Base-by-base conservation (phyloP, 2,329 filamentous ascomycete genomes). In the Nigrograna mackinnonii region DNA sequence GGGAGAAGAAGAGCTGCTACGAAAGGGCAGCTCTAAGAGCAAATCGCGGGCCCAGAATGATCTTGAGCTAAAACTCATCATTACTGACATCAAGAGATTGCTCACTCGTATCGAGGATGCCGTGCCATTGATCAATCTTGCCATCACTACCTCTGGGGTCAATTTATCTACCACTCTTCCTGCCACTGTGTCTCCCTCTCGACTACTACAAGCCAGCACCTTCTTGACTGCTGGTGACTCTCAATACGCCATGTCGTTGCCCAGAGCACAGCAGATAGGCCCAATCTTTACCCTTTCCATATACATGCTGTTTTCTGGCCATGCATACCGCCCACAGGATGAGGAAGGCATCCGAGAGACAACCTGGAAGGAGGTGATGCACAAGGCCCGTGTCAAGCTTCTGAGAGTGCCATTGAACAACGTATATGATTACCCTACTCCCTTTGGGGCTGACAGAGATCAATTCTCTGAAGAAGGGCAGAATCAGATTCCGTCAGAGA, bases 311-410 rank as follows among this genome's bases (percentile, higher is more conserved):
- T 99, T 97, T 58, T 78, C 85, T 2, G 87, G 90, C 2, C 91
- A 97, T 66, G 75, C 85, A 3, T 73, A 74, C 32, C 71, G 80
- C 28, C 72, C 76, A 3, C 75, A 79, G 14, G 74, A 79, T 54
- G 69, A 83, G 69, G 68, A 82, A 64, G 70, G 80, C 56, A 55
- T 84, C 52, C 63, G 87, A 71, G 69, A 84, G 71, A 75, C 90
- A 0, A 87, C 91, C 1, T 97, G 94, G 94, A 94, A 97, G 64
- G 92, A 99, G 65, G 91, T 95, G 30, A 85, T 96, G 47, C 91
- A 97, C 72, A 99, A 97, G 67, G 89, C 91, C 14, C 82, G 85
- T 28, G 83, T 96, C 11, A 89, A 91, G 44, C 75, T 99, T 9
- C 79, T 87, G 55, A 80, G 91, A 35, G 80, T 88, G 1, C 87